A percentile compares a stretch with the other conserved stretches of the same genome.
These are phyloP conservation scores for Sideroxylon spinosum DNA, from an alignment of 179 eudicot species.

Conservation along the genomic window DNA sequence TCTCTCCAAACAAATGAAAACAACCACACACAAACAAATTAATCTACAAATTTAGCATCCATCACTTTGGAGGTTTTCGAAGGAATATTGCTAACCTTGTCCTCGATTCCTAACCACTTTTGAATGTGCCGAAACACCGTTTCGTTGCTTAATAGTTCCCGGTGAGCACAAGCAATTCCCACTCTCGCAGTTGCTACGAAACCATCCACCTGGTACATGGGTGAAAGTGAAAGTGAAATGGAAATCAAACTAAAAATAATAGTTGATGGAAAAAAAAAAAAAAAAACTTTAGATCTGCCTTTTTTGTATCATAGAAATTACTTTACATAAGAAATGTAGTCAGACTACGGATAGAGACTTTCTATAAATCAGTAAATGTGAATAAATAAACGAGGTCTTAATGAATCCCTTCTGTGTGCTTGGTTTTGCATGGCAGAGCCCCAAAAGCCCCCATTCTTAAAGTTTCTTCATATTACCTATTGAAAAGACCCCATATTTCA, in stretches of 20 bases:
- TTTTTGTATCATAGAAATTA: too few relatives aligned
- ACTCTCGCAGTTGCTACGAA: conserved; percentile 72
- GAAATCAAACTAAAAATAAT: not conserved
- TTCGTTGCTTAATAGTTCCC: conserved; percentile 52
- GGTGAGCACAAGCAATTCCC: conserved; percentile 51
- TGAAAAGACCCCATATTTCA: too few relatives aligned
- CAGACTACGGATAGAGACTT: too few relatives aligned
- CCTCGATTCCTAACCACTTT: conserved; percentile 64
- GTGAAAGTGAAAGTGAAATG: not conserved
- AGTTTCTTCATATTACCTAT: too few relatives aligned
- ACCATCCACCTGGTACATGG: conserved; percentile 62
- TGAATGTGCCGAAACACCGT: conserved; percentile 51
- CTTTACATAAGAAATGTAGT: too few relatives aligned
- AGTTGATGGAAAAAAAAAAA: not conserved
- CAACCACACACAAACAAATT: not conserved
- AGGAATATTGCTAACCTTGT: conserved; percentile 21
- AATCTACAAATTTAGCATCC: conserved; percentile 26
- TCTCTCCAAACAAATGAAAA: too few relatives aligned
- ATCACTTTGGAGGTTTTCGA: conserved; percentile 52
- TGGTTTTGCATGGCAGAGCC: too few relatives aligned
- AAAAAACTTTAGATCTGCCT: too few relatives aligned
- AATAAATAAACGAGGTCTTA: too few relatives aligned
- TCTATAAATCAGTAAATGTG: too few relatives aligned
- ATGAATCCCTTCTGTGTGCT: too few relatives aligned
- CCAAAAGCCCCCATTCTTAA: too few relatives aligned